Percentiles rank a stretch among this genome's conserved stretches.
phyloP scores from a whole-genome alignment of 305 asterid species.

The Fraxinus floribunda region DNA sequence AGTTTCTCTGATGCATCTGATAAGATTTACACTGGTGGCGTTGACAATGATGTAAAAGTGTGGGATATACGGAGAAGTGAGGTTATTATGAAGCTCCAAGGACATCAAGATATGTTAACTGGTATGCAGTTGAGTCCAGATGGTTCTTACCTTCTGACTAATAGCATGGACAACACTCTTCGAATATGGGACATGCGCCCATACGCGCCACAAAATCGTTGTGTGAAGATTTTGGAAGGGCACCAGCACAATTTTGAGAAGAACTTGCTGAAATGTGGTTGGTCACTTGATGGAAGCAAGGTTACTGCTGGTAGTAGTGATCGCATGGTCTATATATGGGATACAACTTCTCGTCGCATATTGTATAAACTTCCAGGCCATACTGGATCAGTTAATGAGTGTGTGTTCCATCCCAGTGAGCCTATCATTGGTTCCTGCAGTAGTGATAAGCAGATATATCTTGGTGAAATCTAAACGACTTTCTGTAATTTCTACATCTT shows the following conservation, averaged over 20 bases:
- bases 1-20: slow-evolving; percentile 94
- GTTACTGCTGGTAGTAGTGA: slow-evolving; percentile 96
- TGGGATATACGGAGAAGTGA: slow-evolving; percentile 92
- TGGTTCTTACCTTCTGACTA: slow-evolving; percentile 93
- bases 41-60: slow-evolving; percentile 86
- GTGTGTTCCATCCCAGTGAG: slow-evolving; percentile 80
- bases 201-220: slow-evolving; percentile 89
- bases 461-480: slow-evolving; percentile 66
- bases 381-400: slow-evolving; percentile 87
- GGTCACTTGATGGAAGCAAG: slow-evolving; percentile 98
- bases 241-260: slow-evolving; percentile 96
- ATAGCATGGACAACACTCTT: slow-evolving; percentile 85
- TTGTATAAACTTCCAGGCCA: slow-evolving; percentile 95
- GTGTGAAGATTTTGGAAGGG: slow-evolving; percentile 92
- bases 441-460: slow-evolving; percentile 91
- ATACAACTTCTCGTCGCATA: slow-evolving; percentile 78
- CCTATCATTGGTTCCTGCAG: slow-evolving; percentile 92
- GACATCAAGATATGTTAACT: slow-evolving; percentile 88
- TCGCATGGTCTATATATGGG: slow-evolving; percentile 92
- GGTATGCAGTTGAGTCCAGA: slow-evolving; percentile 97
- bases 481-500: background rate
- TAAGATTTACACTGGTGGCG: slow-evolving; percentile 86
- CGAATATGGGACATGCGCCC: slow-evolving; percentile 99
- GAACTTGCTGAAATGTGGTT: slow-evolving; percentile 85
- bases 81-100: slow-evolving; percentile 90